phyloP scores from a whole-genome alignment of 2,329 filamentous ascomycete species.

The Aureobasidium zeae region DNA sequence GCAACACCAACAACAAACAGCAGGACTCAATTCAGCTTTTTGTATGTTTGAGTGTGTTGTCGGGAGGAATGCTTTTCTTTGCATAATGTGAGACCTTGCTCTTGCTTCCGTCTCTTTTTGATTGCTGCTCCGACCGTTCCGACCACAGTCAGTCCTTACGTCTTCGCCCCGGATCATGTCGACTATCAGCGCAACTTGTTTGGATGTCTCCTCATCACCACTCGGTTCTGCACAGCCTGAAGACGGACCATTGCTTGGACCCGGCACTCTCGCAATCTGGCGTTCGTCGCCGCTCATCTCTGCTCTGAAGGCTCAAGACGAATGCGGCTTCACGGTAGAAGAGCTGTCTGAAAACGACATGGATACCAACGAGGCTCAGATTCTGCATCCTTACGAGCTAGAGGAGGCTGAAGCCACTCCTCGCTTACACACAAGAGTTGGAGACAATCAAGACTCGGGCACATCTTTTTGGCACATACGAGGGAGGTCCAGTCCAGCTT shows the following conservation, averaged over 20 bases:
- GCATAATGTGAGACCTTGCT: neutral
- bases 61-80: neutral
- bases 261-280: neutral
- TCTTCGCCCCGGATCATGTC: neutral
- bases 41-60: neutral
- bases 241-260: neutral
- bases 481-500: no score
- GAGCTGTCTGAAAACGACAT: conserved; percentile 32
- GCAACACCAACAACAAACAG: no score
- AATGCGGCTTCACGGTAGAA: conserved; percentile 33
- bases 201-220: neutral
- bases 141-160: neutral
- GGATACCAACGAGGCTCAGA: conserved; percentile 33
- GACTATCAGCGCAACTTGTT: neutral
- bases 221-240: neutral
- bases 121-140: neutral
- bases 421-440: no score
- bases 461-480: no score
- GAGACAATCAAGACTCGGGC: neutral
- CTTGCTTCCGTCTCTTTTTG: neutral
- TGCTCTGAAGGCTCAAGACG: neutral
- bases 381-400: conserved; percentile 36
- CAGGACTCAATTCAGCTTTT: neutral
- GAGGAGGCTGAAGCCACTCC: conserved; percentile 33
- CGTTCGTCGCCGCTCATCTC: conserved; percentile 5